Evolutionary conservation across 2,329 filamentous ascomycete genomes (phyloP), one percentile per base, ranked within the genome.

Genomic region (Amphichorda felina): DNA sequence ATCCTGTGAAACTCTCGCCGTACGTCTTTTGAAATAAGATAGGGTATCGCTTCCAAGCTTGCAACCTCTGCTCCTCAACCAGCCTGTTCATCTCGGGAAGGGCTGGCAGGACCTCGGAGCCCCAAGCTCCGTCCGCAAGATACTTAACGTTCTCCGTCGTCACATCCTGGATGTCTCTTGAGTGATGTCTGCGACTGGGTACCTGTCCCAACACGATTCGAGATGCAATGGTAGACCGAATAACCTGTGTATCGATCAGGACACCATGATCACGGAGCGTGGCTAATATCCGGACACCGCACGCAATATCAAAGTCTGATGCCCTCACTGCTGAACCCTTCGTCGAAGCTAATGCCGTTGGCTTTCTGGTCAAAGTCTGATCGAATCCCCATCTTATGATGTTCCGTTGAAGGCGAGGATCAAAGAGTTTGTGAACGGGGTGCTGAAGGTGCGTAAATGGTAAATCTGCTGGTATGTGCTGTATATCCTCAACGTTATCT

Each of bases 331-430:
- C 16, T 16, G 27, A n/a, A 5, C 27, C 5, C 6, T 16, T 17
- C 26, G n/a, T 21, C 21, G 19, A 34, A 15, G 17, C n/a, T 9
- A 9, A 34, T 18, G 6, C 8, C 11, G 26, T 15, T 18, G 16
- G n/a, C 27, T 15, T 10, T 19, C 18, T 18, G 16, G 28, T 14
- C 17, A 57, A 35, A 10, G 50, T 55, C 34, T 55, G 47, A 38
- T 63, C 53, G 37, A 72, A 71, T 0, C 61, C 60, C 56, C 61
- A 68, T 25, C 64, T 53, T 8, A 70, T 41, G 13, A 70, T 55
- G 3, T 49, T 47, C 2, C 53, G 50, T 35, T 68, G 51, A 15
- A 70, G 38, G 18, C 45, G 47, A 9, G 41, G 34, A 29, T 59
- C 50, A 41, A 74, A 72, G 15, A 74, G 52, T 26, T 54, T 54